phyloP scores from a whole-genome alignment of 495 filamentous ascomycete species.

The Podospora tetraspora region DNA sequence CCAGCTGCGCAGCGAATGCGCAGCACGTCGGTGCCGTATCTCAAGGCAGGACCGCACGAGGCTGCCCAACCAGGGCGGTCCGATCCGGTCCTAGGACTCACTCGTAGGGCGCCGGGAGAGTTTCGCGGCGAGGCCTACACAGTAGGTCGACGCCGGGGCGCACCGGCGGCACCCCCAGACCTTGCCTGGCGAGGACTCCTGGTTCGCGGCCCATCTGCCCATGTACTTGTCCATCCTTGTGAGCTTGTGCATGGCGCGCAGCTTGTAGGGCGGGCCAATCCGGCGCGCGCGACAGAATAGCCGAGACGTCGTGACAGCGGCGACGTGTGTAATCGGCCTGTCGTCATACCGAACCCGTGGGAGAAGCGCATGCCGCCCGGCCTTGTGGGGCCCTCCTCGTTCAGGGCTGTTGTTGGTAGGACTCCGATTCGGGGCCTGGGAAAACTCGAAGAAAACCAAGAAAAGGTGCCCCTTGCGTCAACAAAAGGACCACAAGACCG shows the following conservation, averaged over 20 bases:
- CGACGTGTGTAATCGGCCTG: conserved; percentile 11
- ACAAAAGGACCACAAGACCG: not conserved
- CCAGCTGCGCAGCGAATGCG: conserved; percentile 12
- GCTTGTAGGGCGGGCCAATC: conserved; percentile 6
- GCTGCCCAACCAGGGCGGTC: conserved; percentile 8
- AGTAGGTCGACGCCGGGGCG: not conserved
- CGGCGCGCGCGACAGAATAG: not conserved
- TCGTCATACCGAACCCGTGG: conserved; percentile 17
- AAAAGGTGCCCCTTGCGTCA: not conserved
- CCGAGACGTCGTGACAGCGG: conserved; percentile 6
- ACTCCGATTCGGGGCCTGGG: not conserved
- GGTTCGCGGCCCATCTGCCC: not conserved
- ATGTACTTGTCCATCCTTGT: not conserved
- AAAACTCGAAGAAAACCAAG: not conserved
- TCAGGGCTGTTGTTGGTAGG: not conserved
- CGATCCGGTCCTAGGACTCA: conserved; percentile 7
- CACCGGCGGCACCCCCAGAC: not conserved
- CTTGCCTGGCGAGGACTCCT: not conserved
- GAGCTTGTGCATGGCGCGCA: conserved; percentile 3
- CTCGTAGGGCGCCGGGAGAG: not conserved
- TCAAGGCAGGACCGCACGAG: conserved; percentile 7
- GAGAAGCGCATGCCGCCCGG: not conserved
- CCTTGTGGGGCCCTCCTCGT: conserved; percentile 4
- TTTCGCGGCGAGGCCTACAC: not conserved
- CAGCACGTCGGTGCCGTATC: not conserved